phyloP scores from a whole-genome alignment of 352 stramenopile species.

The Lagenidium giganteum region DNA sequence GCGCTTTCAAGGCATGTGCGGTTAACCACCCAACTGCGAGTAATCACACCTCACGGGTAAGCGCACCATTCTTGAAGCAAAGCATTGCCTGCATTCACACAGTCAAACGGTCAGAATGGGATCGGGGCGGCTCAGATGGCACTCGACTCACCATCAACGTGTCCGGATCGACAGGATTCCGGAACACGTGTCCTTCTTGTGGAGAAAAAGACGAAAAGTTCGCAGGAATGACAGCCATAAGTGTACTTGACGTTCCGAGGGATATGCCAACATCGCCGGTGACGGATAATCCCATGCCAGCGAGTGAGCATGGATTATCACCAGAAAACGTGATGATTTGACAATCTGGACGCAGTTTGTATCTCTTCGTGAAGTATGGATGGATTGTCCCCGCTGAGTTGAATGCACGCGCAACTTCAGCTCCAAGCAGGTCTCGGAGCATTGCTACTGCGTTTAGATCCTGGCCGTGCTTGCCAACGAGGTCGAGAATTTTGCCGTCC shows the following conservation, averaged over 20 bases:
- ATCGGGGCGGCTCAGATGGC: too few species aligned
- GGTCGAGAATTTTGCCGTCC: slow-evolving; percentile 24
- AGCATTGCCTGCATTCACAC: slow-evolving; percentile 80
- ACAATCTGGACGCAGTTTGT: slow-evolving; percentile 48
- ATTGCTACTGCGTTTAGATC: slow-evolving; percentile 12
- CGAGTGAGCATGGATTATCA: slow-evolving; percentile 79
- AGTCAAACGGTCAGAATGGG: too few species aligned
- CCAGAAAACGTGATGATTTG: slow-evolving; percentile 71
- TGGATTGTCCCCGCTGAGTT: slow-evolving; percentile 37
- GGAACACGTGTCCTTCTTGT: slow-evolving; percentile 78
- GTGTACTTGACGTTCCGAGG: slow-evolving; percentile 55
- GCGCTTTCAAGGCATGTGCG: neutral
- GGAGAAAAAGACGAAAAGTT: slow-evolving; percentile 34
- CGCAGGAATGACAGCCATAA: slow-evolving; percentile 50
- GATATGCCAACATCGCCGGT: slow-evolving; percentile 59
- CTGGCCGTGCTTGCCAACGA: too few species aligned
- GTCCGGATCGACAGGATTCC: slow-evolving; percentile 69
- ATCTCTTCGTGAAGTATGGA: slow-evolving; percentile 62
- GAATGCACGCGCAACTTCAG: slow-evolving; percentile 39
- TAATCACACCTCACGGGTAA: slow-evolving; percentile 67
- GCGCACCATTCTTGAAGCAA: slow-evolving; percentile 82
- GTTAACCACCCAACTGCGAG: too few species aligned
- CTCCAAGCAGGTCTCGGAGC: slow-evolving; percentile 26
- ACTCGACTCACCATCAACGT: slow-evolving; percentile 53
- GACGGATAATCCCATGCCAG: slow-evolving; percentile 53